These are phyloP conservation scores for Pseudodiploospora longispora DNA, from an alignment of 2,329 filamentous ascomycete species.

Conservation along the genomic window DNA sequence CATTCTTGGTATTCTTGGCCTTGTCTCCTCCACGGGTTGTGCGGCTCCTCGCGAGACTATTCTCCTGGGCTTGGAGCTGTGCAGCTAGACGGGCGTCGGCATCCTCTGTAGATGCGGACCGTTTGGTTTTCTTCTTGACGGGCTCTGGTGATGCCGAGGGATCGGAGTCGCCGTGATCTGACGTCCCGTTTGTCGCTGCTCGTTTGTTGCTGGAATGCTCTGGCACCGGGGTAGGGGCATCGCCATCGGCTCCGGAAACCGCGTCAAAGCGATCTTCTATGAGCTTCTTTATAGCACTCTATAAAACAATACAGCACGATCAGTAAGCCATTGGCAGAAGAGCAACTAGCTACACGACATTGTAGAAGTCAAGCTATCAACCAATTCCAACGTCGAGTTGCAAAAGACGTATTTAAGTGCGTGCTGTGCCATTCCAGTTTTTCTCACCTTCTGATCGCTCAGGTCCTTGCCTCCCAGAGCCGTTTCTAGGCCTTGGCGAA, in stretches of 20 bases:
- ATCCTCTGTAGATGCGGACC: constrained; percentile 52
- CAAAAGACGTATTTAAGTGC: too few relatives aligned
- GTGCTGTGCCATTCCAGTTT: neutral
- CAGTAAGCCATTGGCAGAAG: too few relatives aligned
- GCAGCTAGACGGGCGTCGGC: constrained; percentile 84
- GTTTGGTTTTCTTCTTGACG: constrained; percentile 60
- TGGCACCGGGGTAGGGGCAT: constrained; percentile 27
- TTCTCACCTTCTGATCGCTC: constrained; percentile 47
- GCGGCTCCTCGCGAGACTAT: constrained; percentile 56
- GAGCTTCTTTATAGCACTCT: constrained; percentile 63
- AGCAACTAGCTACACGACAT: too few relatives aligned
- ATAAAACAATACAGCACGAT: neutral
- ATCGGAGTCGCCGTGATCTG: constrained; percentile 36
- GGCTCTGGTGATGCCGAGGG: constrained; percentile 39
- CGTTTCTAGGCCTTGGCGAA: constrained; percentile 48
- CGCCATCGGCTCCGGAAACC: constrained; percentile 46
- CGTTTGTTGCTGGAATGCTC: constrained; percentile 27
- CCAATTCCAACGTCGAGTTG: too few relatives aligned
- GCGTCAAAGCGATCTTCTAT: constrained; percentile 70
- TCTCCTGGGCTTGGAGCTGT: constrained; percentile 86
- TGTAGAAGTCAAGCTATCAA: too few relatives aligned
- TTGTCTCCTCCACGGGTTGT: constrained; percentile 69
- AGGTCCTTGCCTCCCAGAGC: constrained; percentile 50
- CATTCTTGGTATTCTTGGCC: constrained; percentile 42
- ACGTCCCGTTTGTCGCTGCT: constrained; percentile 24